Evolutionary conservation across 139 green algal genomes (phyloP), one percentile per base, ranked within the genome.

Genomic region (Picochlorum costavermella): DNA sequence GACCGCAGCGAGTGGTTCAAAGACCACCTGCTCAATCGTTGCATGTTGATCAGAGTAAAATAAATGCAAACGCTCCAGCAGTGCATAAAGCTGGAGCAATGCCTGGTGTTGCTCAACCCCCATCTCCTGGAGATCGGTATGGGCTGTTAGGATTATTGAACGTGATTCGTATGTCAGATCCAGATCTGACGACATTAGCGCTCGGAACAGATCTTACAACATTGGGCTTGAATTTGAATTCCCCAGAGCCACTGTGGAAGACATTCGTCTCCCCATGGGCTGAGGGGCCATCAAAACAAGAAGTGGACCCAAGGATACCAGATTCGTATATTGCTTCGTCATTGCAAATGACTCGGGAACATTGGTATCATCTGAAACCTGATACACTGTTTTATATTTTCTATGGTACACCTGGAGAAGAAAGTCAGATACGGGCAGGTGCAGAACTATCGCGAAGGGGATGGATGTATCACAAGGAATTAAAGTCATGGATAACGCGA

Each of bases 321-420:
- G 60, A 75, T 1, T 97, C 85, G 74, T 98, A 96, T 75, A 75
- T 87, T 60, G 77, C 88, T 66, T 78, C 75, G 4, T 81, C 85
- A 13, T 82, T 87, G 31, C 75, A 87, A 17, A 69, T 95, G 64
- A 73, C 90, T 72, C 85, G 87, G 0, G 88, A 81, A n/a, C 90
- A 95, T 73, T 88, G 98, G 55, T 65, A 72, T 17, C 95, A 95
- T 71, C 97, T 99, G 70, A 91, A 95, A 76, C 83, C 90, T 62
- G 93, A 99, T 60, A 98, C 93, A 20, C 81, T 99, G 33, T 97
- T 99, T 75, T 99, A 97, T 84, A 88, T 96, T 56, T 98, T 96
- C 67, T 97, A 97, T 75, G 84, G 71, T 50, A 81, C 82, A 72
- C 81, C 85, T 6, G 71, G 74, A n/a, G 86, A 95, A 46, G 86